Conservation (phyloP, 2,329 filamentous ascomycete genomes). For the Fusarium sp. region DNA sequence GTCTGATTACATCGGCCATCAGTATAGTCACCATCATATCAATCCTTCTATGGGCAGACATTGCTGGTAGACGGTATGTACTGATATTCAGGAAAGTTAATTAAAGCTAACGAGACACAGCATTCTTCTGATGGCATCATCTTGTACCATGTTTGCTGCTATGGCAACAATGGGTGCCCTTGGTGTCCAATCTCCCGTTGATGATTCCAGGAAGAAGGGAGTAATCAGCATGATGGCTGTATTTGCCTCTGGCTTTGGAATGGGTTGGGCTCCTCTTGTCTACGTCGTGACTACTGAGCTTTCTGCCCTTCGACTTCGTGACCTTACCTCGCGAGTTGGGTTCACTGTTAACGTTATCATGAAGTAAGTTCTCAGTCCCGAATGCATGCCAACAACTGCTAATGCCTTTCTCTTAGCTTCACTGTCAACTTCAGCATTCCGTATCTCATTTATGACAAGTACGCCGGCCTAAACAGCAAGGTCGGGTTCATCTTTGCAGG, state of each 20-base stretch:
- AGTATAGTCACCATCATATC: constrained; percentile 17
- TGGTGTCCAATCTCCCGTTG: constrained; percentile 26
- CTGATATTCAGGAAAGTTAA: accelerated
- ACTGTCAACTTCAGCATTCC: constrained; percentile 38
- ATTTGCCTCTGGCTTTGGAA: constrained; percentile 27
- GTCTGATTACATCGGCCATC: constrained; percentile 38
- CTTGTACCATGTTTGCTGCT: constrained; percentile 31
- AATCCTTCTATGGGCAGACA: constrained; percentile 19
- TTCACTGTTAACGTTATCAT: constrained; percentile 33
- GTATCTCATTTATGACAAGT: constrained; percentile 35
- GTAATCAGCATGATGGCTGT: constrained; percentile 43
- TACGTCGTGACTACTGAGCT: constrained; percentile 40
- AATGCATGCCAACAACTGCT: accelerated
- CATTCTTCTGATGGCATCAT: constrained; percentile 25
- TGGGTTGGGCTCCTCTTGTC: constrained; percentile 22
- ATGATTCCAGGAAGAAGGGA: constrained; percentile 34
- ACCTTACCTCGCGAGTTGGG: constrained; percentile 20
- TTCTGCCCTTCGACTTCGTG: constrained; percentile 29
- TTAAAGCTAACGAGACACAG: not conserved
- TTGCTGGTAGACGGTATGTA: constrained; percentile 2
- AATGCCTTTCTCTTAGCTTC: constrained; percentile 12
- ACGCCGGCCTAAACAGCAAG: constrained; percentile 30
- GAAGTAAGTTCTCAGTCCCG: not conserved
- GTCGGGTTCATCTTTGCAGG: constrained; percentile 40
- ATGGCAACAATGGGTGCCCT: constrained; percentile 44